phyloP scores from a whole-genome alignment of 768 basidiomycete genomes.

The Rhodotorula paludigena region DNA sequence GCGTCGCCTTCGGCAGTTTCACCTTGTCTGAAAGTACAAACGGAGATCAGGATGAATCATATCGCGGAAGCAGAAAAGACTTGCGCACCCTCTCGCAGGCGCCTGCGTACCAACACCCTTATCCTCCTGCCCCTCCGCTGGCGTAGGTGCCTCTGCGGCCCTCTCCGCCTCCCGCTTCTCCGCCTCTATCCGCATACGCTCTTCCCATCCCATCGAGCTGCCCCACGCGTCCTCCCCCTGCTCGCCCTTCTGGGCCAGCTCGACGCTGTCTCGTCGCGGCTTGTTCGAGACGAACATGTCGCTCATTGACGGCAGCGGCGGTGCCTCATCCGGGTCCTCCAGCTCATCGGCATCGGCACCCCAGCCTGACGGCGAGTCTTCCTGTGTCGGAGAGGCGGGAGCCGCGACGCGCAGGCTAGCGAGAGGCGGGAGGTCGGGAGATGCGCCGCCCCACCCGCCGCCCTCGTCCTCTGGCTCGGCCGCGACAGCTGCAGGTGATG shows the following conservation, averaged over 20 bases:
- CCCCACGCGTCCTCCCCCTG: constrained; percentile 27
- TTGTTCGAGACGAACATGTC: constrained; percentile 11
- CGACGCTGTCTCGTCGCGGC: neutral
- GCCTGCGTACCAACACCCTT: neutral
- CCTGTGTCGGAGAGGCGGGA: neutral
- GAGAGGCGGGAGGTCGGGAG: constrained; percentile 27
- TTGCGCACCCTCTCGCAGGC: neutral
- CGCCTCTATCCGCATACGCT: constrained; percentile 1
- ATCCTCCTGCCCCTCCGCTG: neutral
- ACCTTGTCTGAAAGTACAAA: too few species aligned
- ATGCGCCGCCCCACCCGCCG: constrained; percentile 24
- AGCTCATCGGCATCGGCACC: neutral
- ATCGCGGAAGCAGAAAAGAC: neutral
- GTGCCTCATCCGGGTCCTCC: neutral
- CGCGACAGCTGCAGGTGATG: neutral
- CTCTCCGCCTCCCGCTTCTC: neutral
- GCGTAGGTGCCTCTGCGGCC: neutral
- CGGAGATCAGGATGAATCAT: too few species aligned
- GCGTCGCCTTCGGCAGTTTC: neutral
- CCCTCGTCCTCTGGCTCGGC: constrained; percentile 2
- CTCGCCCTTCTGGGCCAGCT: neutral
- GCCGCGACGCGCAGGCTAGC: neutral
- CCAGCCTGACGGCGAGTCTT: constrained; percentile 12
- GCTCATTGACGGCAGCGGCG: constrained; percentile 18
- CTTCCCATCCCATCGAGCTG: constrained; percentile 13